Conservation (phyloP, 331 rosid genomes). For the Malus hybrid region DNA sequence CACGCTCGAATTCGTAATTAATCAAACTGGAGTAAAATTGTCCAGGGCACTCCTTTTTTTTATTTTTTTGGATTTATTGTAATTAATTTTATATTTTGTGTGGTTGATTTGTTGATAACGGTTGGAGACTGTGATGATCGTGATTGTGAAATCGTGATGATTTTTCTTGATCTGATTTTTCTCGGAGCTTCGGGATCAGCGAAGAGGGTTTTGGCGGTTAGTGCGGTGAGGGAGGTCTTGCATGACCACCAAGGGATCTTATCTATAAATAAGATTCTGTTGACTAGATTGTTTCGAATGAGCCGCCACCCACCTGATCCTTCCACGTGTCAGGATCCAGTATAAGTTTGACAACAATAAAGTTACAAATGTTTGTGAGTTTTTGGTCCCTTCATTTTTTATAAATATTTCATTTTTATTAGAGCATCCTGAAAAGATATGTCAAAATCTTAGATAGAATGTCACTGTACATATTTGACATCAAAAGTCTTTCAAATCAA, state of each 20-base stretch:
- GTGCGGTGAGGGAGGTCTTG: neutral
- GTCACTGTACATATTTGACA: accelerated
- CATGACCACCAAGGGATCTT: conserved; percentile 3
- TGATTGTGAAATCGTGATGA: neutral
- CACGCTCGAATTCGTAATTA: neutral
- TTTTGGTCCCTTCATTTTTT: no score
- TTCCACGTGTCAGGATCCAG: conserved; percentile 1
- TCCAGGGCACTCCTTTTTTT: neutral
- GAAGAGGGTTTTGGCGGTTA: neutral
- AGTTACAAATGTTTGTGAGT: no score
- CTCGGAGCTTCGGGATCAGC: neutral
- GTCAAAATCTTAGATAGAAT: accelerated
- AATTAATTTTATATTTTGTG: neutral
- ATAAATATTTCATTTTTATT: no score
- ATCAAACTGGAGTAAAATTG: neutral
- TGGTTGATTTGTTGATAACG: neutral
- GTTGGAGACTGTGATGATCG: neutral
- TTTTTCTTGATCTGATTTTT: neutral
- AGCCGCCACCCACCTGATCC: neutral
- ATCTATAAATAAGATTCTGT: neutral
- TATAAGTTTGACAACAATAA: no score
- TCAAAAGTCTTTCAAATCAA: accelerated
- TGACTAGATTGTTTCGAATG: neutral
- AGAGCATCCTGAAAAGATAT: accelerated
- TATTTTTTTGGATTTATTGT: neutral